A percentile compares a stretch with the other conserved stretches of the same genome.
phyloP scores from a whole-genome alignment of 2,329 filamentous ascomycete species.

The Aspergillus tubingensis region DNA sequence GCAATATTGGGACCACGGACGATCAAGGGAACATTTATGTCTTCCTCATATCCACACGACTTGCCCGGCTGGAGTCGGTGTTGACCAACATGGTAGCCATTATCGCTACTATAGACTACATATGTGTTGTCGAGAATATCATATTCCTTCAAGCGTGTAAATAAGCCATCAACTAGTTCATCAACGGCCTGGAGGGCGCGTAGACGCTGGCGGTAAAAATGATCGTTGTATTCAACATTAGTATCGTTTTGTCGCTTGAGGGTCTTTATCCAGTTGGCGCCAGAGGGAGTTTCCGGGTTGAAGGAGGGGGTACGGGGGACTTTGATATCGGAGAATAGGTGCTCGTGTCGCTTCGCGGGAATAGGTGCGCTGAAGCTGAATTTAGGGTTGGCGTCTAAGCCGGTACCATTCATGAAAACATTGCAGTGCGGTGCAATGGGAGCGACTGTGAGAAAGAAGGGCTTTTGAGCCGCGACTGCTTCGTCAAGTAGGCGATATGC shows the following conservation, averaged over 20 bases:
- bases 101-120: conserved; percentile 60
- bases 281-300: conserved; percentile 58
- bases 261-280: conserved; percentile 47
- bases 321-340: conserved; percentile 61
- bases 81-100: conserved; percentile 60
- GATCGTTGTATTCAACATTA: conserved; percentile 51
- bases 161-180: conserved; percentile 50
- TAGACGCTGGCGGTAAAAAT: conserved; percentile 51
- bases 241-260: conserved; percentile 46
- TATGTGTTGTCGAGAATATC: conserved; percentile 53
- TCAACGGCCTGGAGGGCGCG: conserved; percentile 54
- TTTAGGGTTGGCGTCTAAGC: conserved; percentile 28
- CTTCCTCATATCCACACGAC: conserved; percentile 57
- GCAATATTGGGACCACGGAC: conserved; percentile 59
- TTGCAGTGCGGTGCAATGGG: conserved; percentile 65
- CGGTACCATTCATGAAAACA: conserved; percentile 51
- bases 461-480: conserved; percentile 51
- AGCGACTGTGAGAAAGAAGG: conserved; percentile 67
- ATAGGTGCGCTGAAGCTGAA: conserved; percentile 49
- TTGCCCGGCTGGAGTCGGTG: conserved; percentile 60
- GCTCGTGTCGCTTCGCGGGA: conserved; percentile 59
- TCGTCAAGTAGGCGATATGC: conserved; percentile 61
- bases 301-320: conserved; percentile 65
- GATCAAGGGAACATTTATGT: conserved; percentile 59
- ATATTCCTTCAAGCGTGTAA: conserved; percentile 40